A percentile compares a stretch with the other conserved stretches of the same genome.
Evolutionary conservation across 2,329 filamentous ascomycete species (phyloP).

Genomic region (Hypocreales sp.): DNA sequence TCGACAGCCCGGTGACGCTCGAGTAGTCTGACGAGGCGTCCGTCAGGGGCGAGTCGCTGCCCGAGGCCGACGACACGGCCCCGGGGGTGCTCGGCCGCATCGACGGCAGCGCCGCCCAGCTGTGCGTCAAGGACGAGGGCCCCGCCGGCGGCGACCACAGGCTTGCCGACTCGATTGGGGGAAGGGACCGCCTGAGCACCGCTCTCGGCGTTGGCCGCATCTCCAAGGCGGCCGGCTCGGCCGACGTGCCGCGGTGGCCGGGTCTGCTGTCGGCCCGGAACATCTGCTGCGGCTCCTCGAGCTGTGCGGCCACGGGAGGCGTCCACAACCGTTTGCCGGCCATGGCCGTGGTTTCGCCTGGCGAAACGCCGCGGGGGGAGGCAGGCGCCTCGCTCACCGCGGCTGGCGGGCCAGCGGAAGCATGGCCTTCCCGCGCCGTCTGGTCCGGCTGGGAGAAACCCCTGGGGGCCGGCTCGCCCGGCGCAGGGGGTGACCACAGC

Average conservation of each 20-base stretch:
- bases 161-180: conserved; percentile 1
- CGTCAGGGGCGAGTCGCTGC: conserved; percentile 5
- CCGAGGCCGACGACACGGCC: conserved; percentile 3
- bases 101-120: conserved; percentile 5
- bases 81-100: conserved; percentile 3
- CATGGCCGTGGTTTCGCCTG: no score
- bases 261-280: no score
- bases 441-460: no score
- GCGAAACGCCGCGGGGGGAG: no score
- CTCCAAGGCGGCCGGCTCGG: neutral
- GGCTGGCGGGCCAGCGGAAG: no score
- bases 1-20: conserved; percentile 4
- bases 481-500: no score
- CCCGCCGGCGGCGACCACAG: conserved; percentile 2
- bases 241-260: no score
- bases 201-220: conserved; percentile 1
- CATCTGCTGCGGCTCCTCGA: neutral
- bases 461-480: no score
- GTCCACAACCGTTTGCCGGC: no score
- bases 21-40: conserved; percentile 4
- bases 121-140: conserved; percentile 1
- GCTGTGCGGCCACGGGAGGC: neutral
- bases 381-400: no score
- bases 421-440: no score
- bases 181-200: neutral